These are phyloP conservation scores for Aspergillus pseudonomiae DNA, from an alignment of 2,329 filamentous ascomycete genomes.

Conservation along the genomic window DNA sequence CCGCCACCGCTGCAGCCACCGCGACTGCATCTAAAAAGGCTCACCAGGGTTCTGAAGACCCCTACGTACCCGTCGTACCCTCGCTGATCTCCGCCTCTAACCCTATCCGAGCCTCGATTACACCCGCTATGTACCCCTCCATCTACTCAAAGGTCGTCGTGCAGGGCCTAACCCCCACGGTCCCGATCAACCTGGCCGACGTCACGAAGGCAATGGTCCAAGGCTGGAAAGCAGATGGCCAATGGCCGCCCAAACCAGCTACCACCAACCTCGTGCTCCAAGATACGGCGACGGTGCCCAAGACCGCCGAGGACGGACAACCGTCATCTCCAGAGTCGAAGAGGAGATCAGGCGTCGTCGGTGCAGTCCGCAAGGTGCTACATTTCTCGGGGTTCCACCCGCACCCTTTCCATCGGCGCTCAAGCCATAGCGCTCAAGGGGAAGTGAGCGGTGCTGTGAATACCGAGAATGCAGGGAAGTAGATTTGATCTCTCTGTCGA, in stretches of 20 bases:
- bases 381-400: slow-evolving; percentile 37
- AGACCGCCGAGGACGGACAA: slow-evolving; percentile 13
- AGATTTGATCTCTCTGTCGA: neutral
- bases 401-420: slow-evolving; percentile 44
- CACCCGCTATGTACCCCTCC: slow-evolving; percentile 71
- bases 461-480: neutral
- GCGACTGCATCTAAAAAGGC: slow-evolving; percentile 3
- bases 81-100: slow-evolving; percentile 75
- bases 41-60: slow-evolving; percentile 39
- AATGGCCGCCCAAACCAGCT: slow-evolving; percentile 76
- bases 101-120: slow-evolving; percentile 76
- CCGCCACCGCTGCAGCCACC: slow-evolving; percentile 11
- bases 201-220: slow-evolving; percentile 79
- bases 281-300: slow-evolving; percentile 31
- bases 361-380: slow-evolving; percentile 45
- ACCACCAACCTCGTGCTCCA: slow-evolving; percentile 32
- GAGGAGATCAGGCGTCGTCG: slow-evolving; percentile 40
- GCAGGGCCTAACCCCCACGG: slow-evolving; percentile 76
- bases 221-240: slow-evolving; percentile 90
- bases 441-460: slow-evolving; percentile 7
- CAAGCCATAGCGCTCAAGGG: slow-evolving; percentile 23
- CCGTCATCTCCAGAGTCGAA: slow-evolving; percentile 26
- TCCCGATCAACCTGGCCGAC: slow-evolving; percentile 84
- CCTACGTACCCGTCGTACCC: slow-evolving; percentile 71
- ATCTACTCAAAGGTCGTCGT: slow-evolving; percentile 90